Evolutionary conservation across 1,284 basidiomycete genomes (phyloP), one percentile per base, ranked within the genome.

Genomic region (Phylloporus sp.): DNA sequence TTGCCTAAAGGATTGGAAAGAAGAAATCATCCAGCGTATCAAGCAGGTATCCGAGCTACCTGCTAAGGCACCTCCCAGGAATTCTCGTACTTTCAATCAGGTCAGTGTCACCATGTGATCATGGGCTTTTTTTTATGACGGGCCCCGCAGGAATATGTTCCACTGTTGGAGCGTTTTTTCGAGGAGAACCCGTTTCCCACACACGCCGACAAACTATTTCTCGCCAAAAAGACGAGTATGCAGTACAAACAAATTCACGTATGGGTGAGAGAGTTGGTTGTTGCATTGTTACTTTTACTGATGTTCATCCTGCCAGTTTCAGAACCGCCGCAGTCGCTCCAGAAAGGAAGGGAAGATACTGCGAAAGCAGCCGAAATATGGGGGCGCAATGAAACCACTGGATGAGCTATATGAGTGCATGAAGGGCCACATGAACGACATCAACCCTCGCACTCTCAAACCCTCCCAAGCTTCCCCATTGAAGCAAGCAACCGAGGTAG

Each of bases 171-270:
- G 22, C 72, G 75, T 13, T 85, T 85, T 51, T 89, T 87, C 40
- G 73, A 78, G 0, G 65, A 77, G 18, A 85, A 88, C 57, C 78
- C 83, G 0, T 86, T 84, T n/a, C 87, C 87, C 0, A 77, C 81
- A 0, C 75, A 77, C 0, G 68, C 76, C 0, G 85, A 89, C 47
- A 83, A 82, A 3, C 39, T 63, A 0, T 62, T 77, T 0, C 73
- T 89, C 0, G 86, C 87, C 0, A 47, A 71, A 0, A 79, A 81
- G 32, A 79, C 81, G 0, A 72, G 76, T 3, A 87, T 89, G 86
- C 70, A 80, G 0, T 76, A 75, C 2, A 70, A 79, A 2, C 87
- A 90, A 67, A 84, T 90, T 1, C 81, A 85, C 65, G 82, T 86
- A 34, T 90, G 87, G 87, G 86, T 86, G 39, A 8, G 79, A 68